Base-by-base conservation (phyloP, 164 flowering plant genomes). In the Chimonanthus salicifolius region DNA sequence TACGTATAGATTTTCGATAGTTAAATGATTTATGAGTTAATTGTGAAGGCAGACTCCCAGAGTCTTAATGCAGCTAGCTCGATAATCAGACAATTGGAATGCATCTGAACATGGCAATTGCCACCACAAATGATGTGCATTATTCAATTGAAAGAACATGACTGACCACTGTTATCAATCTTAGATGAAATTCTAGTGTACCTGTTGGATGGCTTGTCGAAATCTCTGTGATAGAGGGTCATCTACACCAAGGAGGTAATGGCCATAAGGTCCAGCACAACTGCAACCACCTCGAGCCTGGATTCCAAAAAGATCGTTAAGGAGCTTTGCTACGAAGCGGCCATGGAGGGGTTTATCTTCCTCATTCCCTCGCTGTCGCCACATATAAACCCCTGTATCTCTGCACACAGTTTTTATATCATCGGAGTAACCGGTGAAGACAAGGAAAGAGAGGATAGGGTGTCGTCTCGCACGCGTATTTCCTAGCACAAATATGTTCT, bases 191-290 rank as follows among this genome's bases (percentile, higher is more conserved):
- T 21, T 18, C 7, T 4, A 3, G 4, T 4, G 46, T 67, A 89
- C 98, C 94, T 84, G 83, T 72, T 83, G 68, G 58, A 94, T 81
- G 51, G 86, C 83, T 6, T 79, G 72, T 77, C 88, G 78, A 58
- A 87, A 15, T 16, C 85, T 88, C 33, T 1, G 60, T 54, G 60
- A 54, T 4, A 54, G 60, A 54, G 60, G 48, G 73, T 82, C 76
- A 58, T 83, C 87, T 6, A 90, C 71, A 47, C 71, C 69, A 43
- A 94, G 92, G 76, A 94, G 72, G 16, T 3, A 46, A 65, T 92
- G 94, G 33, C 90, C 98, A 66, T 94, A 92, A 2, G 97, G 97
- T 47, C 89, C 97, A 8, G 97, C 97, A 81, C 98, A 94, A 58
- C 94, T 88, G 47, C 98, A 92, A 0, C 96, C 98, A 6, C 96